These are phyloP conservation scores for Gracilaria domingensis DNA, from an alignment of 23 red algal species.

Conservation along the genomic window DNA sequence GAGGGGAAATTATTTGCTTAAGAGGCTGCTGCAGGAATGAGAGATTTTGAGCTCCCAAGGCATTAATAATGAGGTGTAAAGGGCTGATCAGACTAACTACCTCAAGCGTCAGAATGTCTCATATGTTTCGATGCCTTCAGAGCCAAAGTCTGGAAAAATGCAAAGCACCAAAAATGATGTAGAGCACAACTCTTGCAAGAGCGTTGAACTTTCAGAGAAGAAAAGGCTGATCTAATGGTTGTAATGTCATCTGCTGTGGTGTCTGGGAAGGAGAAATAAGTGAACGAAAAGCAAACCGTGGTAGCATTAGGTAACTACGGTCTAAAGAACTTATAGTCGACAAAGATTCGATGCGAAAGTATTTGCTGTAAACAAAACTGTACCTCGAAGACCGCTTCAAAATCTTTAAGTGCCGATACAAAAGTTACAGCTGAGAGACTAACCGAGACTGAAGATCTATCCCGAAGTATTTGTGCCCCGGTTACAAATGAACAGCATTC, in stretches of 20 bases:
- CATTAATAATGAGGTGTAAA: constrained; percentile 58
- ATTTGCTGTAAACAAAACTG: background rate
- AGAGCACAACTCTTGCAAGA: background rate
- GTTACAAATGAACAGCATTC: background rate
- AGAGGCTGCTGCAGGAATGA: constrained; percentile 44
- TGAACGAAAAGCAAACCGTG: background rate
- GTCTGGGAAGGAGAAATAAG: background rate
- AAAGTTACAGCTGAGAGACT: background rate
- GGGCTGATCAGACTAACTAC: constrained; percentile 31
- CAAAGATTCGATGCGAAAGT: background rate
- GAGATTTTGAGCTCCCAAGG: constrained; percentile 72
- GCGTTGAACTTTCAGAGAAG: background rate
- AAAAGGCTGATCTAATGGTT: background rate
- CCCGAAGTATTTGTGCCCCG: background rate
- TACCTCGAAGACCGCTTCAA: background rate
- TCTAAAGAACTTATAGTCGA: background rate
- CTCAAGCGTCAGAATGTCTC: background rate
- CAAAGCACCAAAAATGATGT: background rate
- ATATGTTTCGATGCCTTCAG: background rate
- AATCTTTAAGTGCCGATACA: background rate
- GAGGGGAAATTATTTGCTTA: constrained; percentile 22
- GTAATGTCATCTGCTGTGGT: background rate
- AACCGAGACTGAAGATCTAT: background rate
- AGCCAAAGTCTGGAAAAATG: background rate
- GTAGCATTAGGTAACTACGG: background rate